Base-by-base conservation (phyloP, 2,329 filamentous ascomycete species). In the Gremmenia infestans region DNA sequence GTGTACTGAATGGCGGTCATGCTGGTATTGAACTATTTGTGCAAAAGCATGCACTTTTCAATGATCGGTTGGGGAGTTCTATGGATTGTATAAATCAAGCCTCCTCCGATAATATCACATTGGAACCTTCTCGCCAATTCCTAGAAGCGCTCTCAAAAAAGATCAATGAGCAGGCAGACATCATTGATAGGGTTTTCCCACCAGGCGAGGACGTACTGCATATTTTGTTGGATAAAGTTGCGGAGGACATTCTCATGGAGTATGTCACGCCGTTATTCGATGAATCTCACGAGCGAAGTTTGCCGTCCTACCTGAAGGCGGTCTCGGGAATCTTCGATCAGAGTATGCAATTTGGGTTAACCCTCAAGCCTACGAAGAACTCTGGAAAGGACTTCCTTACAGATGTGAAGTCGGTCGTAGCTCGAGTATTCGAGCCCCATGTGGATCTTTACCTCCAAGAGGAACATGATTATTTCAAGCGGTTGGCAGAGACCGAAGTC, bases 361-460 rank as follows among this genome's bases (percentile, higher is more conserved):
- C 86, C 0, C 73, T 97, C 6, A 79, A 82, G 50, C 82, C 88
- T 2, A 86, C 89, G 2, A 81, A 81, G 51, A 81, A 78, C 32
- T 83, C 82, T 0, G 77, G 79, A 17, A 73, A 82, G 32, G 81
- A 82, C 9, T 85, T 88, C 48, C 72, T 80, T 46, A 79, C 85
- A 9, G 83, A 86, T 62, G 81, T 88, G 14, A 86, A 85, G 64
- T 78, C 82, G 56, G 79, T 91, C 50, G 79, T 92, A 14, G 75
- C 85, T 15, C 81, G 81, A 60, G 85, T 91, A 0, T 97, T 96
- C 65, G 93, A 96, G 70, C 91, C 88, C 40, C 93, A 97, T 69
- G 78, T 97, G n/a, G 92, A 97, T 69, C 75, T 96, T 1, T 99
- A 97, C 70, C 77, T 99, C 15, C 86, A 91, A 60, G 93, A 97